Conservation (phyloP, 1,284 basidiomycete genomes). For the Moesziomyces aphidis region DNA sequence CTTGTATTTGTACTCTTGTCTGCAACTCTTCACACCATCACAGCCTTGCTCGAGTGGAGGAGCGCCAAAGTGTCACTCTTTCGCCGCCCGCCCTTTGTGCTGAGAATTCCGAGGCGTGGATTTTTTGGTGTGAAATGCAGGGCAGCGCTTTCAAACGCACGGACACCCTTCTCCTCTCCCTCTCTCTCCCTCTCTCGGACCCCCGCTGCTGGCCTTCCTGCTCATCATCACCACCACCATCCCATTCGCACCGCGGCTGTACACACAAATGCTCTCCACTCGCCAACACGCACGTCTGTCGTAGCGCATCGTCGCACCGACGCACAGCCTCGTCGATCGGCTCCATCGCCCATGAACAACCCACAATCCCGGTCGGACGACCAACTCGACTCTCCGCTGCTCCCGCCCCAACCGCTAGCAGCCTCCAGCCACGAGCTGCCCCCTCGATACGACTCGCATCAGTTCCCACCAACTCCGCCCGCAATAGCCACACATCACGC, state of each 20-base stretch:
- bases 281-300: not conserved
- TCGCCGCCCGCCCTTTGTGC: no score
- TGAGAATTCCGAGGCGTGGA: no score
- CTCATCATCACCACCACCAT: no score
- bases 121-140: no score
- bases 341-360: no score
- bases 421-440: conserved; percentile 14
- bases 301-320: not conserved
- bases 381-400: not conserved
- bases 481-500: conserved; percentile 7
- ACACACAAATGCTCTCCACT: not conserved
- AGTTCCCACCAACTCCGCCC: conserved; percentile 48
- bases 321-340: not conserved
- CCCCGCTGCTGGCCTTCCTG: no score
- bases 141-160: no score
- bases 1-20: conserved; percentile 20
- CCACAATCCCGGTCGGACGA: not conserved
- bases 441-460: conserved; percentile 36
- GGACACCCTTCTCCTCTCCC: no score
- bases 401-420: not conserved
- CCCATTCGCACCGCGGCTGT: not conserved
- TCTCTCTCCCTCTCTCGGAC: no score
- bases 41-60: not conserved
- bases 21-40: conserved; percentile 2
- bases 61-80: no score